phyloP scores from a whole-genome alignment of 495 filamentous ascomycete genomes.

The Neurospora discreta region DNA sequence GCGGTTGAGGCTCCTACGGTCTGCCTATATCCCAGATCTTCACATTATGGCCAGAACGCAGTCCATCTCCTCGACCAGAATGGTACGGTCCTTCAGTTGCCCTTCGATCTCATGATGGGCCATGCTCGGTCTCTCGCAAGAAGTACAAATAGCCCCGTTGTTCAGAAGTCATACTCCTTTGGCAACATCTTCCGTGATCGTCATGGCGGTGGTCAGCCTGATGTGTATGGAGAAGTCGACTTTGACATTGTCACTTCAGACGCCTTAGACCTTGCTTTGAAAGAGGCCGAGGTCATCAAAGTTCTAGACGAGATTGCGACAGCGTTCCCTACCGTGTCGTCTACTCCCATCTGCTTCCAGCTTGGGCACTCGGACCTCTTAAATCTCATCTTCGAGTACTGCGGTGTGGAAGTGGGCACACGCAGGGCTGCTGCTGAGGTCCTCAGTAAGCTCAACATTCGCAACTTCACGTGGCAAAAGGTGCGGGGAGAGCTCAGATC shows the following conservation, averaged over 20 bases:
- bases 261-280: constrained; percentile 69
- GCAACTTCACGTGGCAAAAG: constrained; percentile 72
- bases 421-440: constrained; percentile 67
- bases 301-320: constrained; percentile 84
- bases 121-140: constrained; percentile 78
- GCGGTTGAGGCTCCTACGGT: constrained; percentile 71
- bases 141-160: constrained; percentile 42
- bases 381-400: constrained; percentile 77
- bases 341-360: constrained; percentile 76
- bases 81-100: constrained; percentile 79
- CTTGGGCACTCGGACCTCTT: constrained; percentile 83
- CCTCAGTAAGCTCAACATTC: constrained; percentile 78
- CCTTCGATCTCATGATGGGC: constrained; percentile 83
- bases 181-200: constrained; percentile 78
- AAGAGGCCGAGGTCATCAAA: constrained; percentile 92
- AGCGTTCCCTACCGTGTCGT: constrained; percentile 62
- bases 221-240: constrained; percentile 77
- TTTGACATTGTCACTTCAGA: constrained; percentile 85
- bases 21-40: constrained; percentile 68
- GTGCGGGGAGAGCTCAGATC: constrained; percentile 74
- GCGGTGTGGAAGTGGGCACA: constrained; percentile 58
- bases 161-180: constrained; percentile 77
- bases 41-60: constrained; percentile 53
- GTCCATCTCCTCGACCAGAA: constrained; percentile 71
- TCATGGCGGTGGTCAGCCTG: constrained; percentile 64